Evolutionary conservation across 805 yeast genomes (phyloP).

Genomic region (Saccharomycopsis synnaedendra): DNA sequence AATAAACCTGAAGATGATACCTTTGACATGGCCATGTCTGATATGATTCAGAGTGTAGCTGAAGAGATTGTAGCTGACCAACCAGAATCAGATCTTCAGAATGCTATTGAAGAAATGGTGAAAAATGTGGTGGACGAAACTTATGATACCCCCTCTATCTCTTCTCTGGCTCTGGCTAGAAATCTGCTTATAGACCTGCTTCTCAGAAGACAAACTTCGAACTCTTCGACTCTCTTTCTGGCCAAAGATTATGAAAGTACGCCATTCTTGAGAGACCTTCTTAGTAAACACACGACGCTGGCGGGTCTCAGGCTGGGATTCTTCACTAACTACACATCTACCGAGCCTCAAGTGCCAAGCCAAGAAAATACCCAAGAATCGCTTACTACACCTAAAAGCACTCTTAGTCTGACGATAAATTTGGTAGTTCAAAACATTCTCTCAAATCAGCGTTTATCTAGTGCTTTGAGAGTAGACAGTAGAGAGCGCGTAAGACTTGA

Average conservation of each 20-base stretch:
- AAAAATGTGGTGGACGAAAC: constrained; percentile 15
- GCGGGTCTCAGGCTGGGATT: constrained; percentile 1
- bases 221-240: not conserved
- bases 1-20: constrained; percentile 1
- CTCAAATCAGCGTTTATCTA: not conserved
- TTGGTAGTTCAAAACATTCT: constrained; percentile 5
- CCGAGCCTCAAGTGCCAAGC: not conserved
- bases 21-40: constrained; percentile 14
- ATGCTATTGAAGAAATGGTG: constrained; percentile 16
- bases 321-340: not conserved
- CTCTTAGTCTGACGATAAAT: not conserved
- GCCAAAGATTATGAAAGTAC: constrained; percentile 7
- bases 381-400: not conserved
- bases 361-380: not conserved
- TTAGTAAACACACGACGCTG: constrained; percentile 5
- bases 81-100: constrained; percentile 7
- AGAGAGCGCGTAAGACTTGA: constrained; percentile 52
- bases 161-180: not conserved
- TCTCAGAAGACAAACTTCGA: not conserved
- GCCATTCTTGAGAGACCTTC: constrained; percentile 4
- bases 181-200: not conserved
- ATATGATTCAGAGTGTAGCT: constrained; percentile 14
- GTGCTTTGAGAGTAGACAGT: constrained; percentile 18
- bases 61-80: constrained; percentile 12
- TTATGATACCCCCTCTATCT: not conserved